Conservation (phyloP, 345 rosid species). For the Brassica rapa region DNA sequence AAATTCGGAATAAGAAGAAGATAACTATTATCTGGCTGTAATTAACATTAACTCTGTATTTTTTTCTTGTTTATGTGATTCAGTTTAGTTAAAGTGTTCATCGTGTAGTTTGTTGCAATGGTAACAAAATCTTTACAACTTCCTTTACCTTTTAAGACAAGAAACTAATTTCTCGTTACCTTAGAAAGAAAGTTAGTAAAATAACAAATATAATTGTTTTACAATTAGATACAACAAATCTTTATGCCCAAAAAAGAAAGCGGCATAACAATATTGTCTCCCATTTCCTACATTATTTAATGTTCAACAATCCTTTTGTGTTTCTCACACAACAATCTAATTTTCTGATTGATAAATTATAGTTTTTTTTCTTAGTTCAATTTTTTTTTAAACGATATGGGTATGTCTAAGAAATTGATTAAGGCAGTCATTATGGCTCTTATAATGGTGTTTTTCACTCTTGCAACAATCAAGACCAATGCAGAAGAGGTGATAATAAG, state of each 20-base stretch:
- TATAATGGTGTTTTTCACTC: conserved; percentile 12
- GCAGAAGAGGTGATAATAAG: conserved; percentile 31
- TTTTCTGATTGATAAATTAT: neutral
- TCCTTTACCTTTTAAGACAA: neutral
- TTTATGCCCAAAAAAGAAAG: conserved; percentile 18
- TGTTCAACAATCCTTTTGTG: neutral
- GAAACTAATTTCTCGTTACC: neutral
- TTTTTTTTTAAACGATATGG: neutral
- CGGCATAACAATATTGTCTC: conserved; percentile 19
- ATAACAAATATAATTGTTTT: neutral
- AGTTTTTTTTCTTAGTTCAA: neutral
- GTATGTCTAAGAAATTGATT: neutral
- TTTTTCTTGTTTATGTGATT: neutral
- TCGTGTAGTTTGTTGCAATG: conserved; percentile 11
- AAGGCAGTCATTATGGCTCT: conserved; percentile 24
- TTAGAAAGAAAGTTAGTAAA: neutral
- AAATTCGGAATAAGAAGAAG: neutral
- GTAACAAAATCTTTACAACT: neutral
- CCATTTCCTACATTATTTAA: conserved; percentile 26
- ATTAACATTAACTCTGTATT: neutral
- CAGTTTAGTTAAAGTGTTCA: neutral
- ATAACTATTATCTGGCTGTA: neutral
- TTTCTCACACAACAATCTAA: conserved; percentile 8
- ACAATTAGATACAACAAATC: neutral
- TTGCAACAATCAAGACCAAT: conserved; percentile 32